Conservation (phyloP, 164 flowering plant species). For the Nymphaea thermarum region DNA sequence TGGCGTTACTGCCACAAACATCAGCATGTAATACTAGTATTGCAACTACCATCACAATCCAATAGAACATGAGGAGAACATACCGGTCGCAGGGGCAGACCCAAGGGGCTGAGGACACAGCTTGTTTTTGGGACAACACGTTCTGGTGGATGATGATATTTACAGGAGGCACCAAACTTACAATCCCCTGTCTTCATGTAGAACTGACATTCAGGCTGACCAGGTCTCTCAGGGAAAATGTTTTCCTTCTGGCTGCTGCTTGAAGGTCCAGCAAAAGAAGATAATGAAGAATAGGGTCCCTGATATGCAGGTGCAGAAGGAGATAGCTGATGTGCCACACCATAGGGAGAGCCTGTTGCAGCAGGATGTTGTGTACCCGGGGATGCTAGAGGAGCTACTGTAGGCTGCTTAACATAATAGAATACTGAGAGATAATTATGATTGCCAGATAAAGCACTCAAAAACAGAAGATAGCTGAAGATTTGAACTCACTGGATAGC, state of each 20-base stretch:
- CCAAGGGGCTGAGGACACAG: slow-evolving; percentile 45
- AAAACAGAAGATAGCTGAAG: not conserved
- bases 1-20: not conserved
- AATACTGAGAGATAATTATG: not conserved
- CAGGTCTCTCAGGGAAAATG: slow-evolving; percentile 82
- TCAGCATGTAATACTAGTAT: not conserved
- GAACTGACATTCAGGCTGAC: slow-evolving; percentile 80
- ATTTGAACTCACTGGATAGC: slow-evolving; percentile 44
- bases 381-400: slow-evolving; percentile 44
- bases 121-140: slow-evolving; percentile 27
- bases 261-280: slow-evolving; percentile 38
- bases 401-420: slow-evolving; percentile 31
- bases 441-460: not conserved
- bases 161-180: slow-evolving; percentile 84
- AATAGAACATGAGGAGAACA: slow-evolving; percentile 9
- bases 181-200: slow-evolving; percentile 91
- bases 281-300: slow-evolving; percentile 32
- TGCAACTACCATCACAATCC: not conserved
- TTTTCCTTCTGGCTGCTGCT: slow-evolving; percentile 49
- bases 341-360: slow-evolving; percentile 44
- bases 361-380: slow-evolving; percentile 38
- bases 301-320: slow-evolving; percentile 59
- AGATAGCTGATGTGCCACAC: slow-evolving; percentile 43
- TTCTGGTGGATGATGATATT: slow-evolving; percentile 82
- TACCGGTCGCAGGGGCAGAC: slow-evolving; percentile 90